Evolutionary conservation across 1,284 basidiomycete genomes (phyloP), one percentile per base, ranked within the genome.

Genomic region (Microbotryomycetes sp.): DNA sequence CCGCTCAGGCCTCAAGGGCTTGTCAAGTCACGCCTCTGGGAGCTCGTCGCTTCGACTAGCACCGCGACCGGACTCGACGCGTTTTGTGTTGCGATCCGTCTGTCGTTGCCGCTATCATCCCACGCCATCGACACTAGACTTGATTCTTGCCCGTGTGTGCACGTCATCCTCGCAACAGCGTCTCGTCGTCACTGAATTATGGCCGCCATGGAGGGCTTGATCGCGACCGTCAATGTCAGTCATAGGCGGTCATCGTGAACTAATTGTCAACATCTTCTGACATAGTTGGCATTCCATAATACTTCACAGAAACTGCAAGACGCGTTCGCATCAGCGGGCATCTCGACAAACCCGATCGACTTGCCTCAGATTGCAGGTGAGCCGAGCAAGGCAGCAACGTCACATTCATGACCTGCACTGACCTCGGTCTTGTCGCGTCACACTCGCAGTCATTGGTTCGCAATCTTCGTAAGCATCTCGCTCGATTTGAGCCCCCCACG

Each of bases 261-360:
- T 5, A 16, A 3, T 22, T 19, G 23, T 9, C 16, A 1, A 1
- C n/a, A 9, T 23, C 5, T 4, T 6, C 9, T 36, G 7, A 42
- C 53, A 6, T n/a, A 16, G n/a, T 26, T 42, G 29, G n/a, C 14
- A 19, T 31, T 55, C 14, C n/a, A n/a, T n/a, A n/a, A 15, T 16
- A 9, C 12, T 32, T 22, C 25, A 22, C 48, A 63, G 62, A 60
- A 62, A 59, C 76, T 81, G 19, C 80, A 81, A 76, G 79, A 81
- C 75, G 80, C 80, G 31, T 81, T 81, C 68, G 76, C 80, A 26
- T 77, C 77, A 26, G 78, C 79, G 51, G 78, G 79, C 58, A 75
- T 79, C 45, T 73, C 74, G 77, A 71, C 76, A 74, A 65, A 77
- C 60, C 71, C 75, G 5, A 74, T 77, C 63, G 81, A 82, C 70